phyloP scores from a whole-genome alignment of 129 eudicot species.

The Lonicera japonica region DNA sequence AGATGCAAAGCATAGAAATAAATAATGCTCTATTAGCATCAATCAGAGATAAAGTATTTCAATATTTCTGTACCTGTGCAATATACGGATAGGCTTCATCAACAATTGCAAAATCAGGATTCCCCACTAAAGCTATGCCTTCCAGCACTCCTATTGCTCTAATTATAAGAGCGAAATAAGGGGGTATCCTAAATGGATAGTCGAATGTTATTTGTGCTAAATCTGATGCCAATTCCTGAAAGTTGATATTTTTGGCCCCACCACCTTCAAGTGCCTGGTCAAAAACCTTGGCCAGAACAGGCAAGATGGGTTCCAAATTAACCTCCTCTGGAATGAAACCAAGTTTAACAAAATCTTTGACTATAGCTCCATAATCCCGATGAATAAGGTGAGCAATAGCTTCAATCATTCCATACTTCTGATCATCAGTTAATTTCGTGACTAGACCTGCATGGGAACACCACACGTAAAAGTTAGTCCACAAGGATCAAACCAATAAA shows the following conservation, averaged over 20 bases:
- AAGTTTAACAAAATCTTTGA: slow-evolving; percentile 94
- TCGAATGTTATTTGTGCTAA: slow-evolving; percentile 97
- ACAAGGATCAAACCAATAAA: background rate
- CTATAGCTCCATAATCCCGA: slow-evolving; percentile 92
- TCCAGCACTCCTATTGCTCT: slow-evolving; percentile 99
- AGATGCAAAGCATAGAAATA: too few species aligned
- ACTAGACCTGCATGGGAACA: slow-evolving; percentile 62
- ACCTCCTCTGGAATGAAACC: slow-evolving; percentile 94
- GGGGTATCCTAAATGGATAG: slow-evolving; percentile 96
- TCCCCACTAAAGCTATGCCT: slow-evolving; percentile 97
- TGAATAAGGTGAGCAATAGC: slow-evolving; percentile 99
- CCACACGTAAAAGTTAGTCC: slow-evolving; percentile 3
- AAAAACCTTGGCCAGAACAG: slow-evolving; percentile 96
- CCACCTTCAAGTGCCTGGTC: slow-evolving; percentile 99
- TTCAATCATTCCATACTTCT: slow-evolving; percentile 98
- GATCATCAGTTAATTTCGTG: slow-evolving; percentile 92
- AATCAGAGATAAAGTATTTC: background rate
- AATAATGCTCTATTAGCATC: too few species aligned
- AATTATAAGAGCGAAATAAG: slow-evolving; percentile 94
- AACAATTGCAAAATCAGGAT: slow-evolving; percentile 96
- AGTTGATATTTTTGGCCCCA: slow-evolving; percentile 94
- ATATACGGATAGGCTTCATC: slow-evolving; percentile 99
- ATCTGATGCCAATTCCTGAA: slow-evolving; percentile 96
- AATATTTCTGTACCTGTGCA: slow-evolving; percentile 66
- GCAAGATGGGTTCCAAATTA: slow-evolving; percentile 88